Conservation (phyloP, 352 stramenopile species). For the Pythium dissimile region DNA sequence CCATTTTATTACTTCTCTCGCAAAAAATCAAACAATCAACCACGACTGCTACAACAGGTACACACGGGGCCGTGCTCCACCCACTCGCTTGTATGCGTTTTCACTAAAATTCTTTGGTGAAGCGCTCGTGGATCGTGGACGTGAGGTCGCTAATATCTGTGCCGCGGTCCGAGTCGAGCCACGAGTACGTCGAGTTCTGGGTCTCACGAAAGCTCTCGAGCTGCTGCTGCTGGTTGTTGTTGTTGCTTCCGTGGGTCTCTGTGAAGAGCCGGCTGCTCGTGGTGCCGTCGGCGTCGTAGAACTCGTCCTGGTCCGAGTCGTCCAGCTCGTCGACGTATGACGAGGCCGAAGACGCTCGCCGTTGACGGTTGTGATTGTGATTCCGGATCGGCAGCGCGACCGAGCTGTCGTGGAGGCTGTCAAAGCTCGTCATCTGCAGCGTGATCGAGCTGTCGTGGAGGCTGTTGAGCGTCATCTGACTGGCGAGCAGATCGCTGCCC, state of each 20-base stretch:
- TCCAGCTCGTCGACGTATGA: slow-evolving; percentile 13
- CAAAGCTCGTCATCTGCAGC: background rate
- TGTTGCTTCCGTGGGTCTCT: background rate
- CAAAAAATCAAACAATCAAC: no score
- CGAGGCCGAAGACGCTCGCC: slow-evolving; percentile 5
- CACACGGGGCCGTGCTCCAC: no score
- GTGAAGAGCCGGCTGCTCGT: background rate
- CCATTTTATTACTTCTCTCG: no score
- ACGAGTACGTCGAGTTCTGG: slow-evolving; percentile 1
- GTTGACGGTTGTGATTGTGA: background rate
- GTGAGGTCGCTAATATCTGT: slow-evolving; percentile 7
- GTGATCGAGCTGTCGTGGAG: slow-evolving; percentile 6
- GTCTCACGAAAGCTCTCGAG: background rate
- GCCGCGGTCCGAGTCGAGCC: background rate
- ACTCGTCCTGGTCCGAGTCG: slow-evolving; percentile 9
- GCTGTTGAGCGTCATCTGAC: slow-evolving; percentile 1
- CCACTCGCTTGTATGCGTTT: background rate
- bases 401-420: slow-evolving; percentile 7
- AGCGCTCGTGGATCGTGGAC: slow-evolving; percentile 11
- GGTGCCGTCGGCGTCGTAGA: background rate
- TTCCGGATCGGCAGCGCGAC: background rate
- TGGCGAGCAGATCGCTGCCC: background rate
- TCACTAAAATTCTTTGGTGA: background rate
- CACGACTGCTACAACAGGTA: no score
- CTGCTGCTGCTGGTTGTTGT: background rate